A percentile compares a stretch with the other conserved stretches of the same genome.
phyloP scores from a whole-genome alignment of 2,329 filamentous ascomycete species.

The Eurotiales sp. region DNA sequence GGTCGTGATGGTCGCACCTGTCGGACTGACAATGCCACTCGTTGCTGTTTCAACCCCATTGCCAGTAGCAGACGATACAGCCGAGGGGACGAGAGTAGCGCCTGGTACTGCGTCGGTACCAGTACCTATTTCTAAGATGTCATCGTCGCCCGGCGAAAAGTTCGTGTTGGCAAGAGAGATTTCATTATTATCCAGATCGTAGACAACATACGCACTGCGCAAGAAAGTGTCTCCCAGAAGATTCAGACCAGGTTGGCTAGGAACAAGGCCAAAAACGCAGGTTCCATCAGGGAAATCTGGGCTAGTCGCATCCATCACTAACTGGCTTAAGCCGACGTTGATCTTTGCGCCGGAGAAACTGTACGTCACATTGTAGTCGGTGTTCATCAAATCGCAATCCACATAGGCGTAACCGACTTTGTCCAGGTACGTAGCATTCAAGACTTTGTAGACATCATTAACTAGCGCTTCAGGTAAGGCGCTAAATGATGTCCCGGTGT shows the following conservation, averaged over 20 bases:
- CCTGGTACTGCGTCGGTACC: conserved; percentile 26
- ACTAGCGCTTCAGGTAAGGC: conserved; percentile 57
- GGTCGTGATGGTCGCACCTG: neutral
- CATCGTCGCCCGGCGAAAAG: conserved; percentile 43
- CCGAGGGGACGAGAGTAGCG: conserved; percentile 4
- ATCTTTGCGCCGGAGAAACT: conserved; percentile 53
- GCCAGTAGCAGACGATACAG: conserved; percentile 12
- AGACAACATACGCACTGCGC: conserved; percentile 68
- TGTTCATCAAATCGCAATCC: conserved; percentile 38
- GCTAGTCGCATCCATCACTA: conserved; percentile 58
- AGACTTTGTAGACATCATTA: conserved; percentile 51
- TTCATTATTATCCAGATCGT: conserved; percentile 65
- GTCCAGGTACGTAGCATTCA: conserved; percentile 30
- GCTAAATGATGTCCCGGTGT: conserved; percentile 65
- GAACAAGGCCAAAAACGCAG: conserved; percentile 66
- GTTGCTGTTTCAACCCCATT: conserved; percentile 7
- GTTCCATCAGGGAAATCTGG: conserved; percentile 54
- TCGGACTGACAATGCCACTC: neutral
- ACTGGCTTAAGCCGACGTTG: conserved; percentile 53
- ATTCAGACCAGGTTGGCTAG: conserved; percentile 52
- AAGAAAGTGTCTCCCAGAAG: conserved; percentile 70
- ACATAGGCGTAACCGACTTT: conserved; percentile 50
- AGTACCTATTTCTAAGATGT: conserved; percentile 24
- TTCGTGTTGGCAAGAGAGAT: conserved; percentile 65
- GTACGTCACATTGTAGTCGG: conserved; percentile 50